Base-by-base conservation (phyloP, 2,329 filamentous ascomycete genomes). In the Metarhizium humberi region DNA sequence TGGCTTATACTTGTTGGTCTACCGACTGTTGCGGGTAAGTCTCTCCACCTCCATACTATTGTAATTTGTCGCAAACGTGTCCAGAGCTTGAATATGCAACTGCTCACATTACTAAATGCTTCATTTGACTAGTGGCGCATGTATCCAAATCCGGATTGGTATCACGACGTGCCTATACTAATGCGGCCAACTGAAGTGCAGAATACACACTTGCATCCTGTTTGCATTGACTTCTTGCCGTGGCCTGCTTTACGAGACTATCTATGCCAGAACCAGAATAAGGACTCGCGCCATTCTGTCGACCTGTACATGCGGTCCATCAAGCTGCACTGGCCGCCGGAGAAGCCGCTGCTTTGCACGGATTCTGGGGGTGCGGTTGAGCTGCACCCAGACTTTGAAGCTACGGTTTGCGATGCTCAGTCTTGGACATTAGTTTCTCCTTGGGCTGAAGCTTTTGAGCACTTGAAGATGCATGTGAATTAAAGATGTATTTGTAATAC, bases 221-320 rank as follows among this genome's bases (percentile, higher is more conserved):
- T 64, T 38, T 62, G 59, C 55, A 60, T 64, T 6, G 62, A 64
- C 40, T 64, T 61, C 52, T 61, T 64, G 38, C 62, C 62, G 3
- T 64, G 62, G 62, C 62, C 62, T n/a, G 58, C 57, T 13, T 55
- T 64, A 16, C 60, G 62, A 20, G 59, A 64, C 40, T 63, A 56
- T 51, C 54, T 64, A 6, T 64, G 62, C 14, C 57, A 56, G 7
- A 58, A 62, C 50, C 59, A 58, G 36, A 55, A 58, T 29, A 49
- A 56, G 18, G 57, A 63, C 51, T 57, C 57, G 1, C 54, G 62
- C 5, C 62, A 64, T 43, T 62, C 62, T 0, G 61, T 62, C 18
- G 62, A 61, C 36, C 57, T 64, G 29, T 63, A 64, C 36, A 58
- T 64, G 0, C 57, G 60, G 10, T 64, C 62, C 2, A 34, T 64